phyloP scores from a whole-genome alignment of 257 asterid species.

The Solanum sparsipilum region DNA sequence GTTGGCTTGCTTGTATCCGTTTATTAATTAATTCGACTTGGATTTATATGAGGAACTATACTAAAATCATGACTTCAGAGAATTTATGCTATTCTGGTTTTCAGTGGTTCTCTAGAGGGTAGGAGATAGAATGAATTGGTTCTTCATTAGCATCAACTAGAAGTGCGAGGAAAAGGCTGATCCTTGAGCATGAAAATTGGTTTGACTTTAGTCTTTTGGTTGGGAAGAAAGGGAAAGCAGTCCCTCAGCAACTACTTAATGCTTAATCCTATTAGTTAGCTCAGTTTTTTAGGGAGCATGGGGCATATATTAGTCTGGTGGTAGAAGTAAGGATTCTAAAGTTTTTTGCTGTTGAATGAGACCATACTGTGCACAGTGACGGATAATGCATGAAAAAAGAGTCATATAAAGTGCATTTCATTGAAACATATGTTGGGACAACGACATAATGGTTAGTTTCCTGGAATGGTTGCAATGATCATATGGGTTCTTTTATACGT shows the following conservation, averaged over 20 bases:
- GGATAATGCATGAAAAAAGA: background rate
- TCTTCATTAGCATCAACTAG: background rate
- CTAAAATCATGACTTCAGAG: background rate
- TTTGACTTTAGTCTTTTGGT: background rate
- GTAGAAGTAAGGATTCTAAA: background rate
- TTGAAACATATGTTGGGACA: background rate
- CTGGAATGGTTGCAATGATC: background rate
- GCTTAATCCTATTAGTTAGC: background rate
- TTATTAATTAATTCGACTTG: background rate
- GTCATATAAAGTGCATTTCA: background rate
- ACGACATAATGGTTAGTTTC: background rate
- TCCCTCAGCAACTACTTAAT: background rate
- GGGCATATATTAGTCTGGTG: background rate
- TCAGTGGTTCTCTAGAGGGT: background rate
- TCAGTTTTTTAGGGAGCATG: background rate
- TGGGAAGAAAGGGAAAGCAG: background rate
- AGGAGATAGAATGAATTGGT: background rate
- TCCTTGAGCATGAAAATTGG: background rate
- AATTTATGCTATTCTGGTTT: background rate
- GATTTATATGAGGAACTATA: background rate
- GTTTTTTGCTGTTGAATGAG: background rate
- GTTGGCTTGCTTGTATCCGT: background rate
- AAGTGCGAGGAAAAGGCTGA: background rate
- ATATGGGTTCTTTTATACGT: background rate
- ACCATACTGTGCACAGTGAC: background rate